Conservation (phyloP, 192 early-diverging fungal species). For the Umbelopsis ramanniana region DNA sequence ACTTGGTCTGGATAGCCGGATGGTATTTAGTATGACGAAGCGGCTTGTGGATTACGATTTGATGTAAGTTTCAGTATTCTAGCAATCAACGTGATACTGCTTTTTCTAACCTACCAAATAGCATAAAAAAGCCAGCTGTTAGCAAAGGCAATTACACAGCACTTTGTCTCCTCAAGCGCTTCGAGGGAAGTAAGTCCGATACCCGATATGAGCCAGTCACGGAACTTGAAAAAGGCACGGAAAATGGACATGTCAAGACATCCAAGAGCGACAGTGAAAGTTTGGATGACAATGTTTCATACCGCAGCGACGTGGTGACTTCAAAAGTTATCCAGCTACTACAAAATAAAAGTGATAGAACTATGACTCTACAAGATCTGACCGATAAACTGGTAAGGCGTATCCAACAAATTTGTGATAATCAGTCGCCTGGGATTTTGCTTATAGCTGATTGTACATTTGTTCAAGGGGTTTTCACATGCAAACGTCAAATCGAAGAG, state of each 20-base stretch:
- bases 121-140: background rate
- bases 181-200: background rate
- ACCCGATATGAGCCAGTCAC: background rate
- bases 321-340: background rate
- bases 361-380: background rate
- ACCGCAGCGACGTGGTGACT: background rate
- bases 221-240: background rate
- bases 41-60: background rate
- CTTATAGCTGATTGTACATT: background rate
- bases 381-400: background rate
- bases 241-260: background rate
- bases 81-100: no score
- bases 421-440: background rate
- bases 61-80: background rate
- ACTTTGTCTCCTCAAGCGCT: constrained; percentile 3
- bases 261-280: background rate
- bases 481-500: background rate
- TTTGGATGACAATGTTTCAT: background rate
- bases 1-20: background rate
- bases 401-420: background rate
- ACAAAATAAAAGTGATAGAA: background rate
- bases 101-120: background rate
- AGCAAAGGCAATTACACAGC: constrained; percentile 16
- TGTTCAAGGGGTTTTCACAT: background rate
- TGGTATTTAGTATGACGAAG: background rate